Evolutionary conservation across 371 early-diverging fungal species (phyloP), one percentile per base, ranked within the genome.

Genomic region (Saksenaea vasiformis): DNA sequence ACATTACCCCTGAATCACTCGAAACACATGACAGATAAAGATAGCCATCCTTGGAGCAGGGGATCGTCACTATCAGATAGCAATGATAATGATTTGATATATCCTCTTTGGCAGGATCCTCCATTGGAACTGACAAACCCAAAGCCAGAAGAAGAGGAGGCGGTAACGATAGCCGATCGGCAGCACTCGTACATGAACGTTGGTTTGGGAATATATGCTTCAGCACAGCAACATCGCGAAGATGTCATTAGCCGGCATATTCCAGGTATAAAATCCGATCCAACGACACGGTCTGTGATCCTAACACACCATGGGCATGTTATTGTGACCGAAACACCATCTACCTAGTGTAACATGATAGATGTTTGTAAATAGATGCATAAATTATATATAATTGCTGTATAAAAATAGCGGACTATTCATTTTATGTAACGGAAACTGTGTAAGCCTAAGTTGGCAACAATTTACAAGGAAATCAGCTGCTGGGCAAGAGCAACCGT

Each of bases 181-280:
- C 74, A 74, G 36, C 44, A 71, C 10, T 64, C 67, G 3, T 80
- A 77, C 38, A 80, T 72, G 69, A 81, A 78, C 27, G 74, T 81
- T 31, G 82, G 82, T 13, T 47, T 81, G 38, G 82, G 82, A 15
- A 77, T 81, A 8, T 81, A 81, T 66, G 82, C 82, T 15, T 81
- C 82, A n/a, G 82, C 82, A 0, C 82, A 81, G 56, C 82, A 81
- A 34, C 82, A 81, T 54, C 82, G 78, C 34, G 75, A 69, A 24
- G 82, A 81, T 69, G 82, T 81, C 0, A 81, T 81, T 19, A 65
- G 74, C n/a, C 78, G 77, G 38, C 82, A 81, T 61, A 60, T 75
- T 38, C 77, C 77, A 11, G 57, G 56, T 26, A 54, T 54, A 10
- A 60, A 64, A 38, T 60, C 69, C n/a, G 62, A 65, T 26, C 41